Evolutionary conservation across 2,329 filamentous ascomycete species (phyloP), one percentile per base, ranked within the genome.

Genomic region (Epicoccum sorghinum): DNA sequence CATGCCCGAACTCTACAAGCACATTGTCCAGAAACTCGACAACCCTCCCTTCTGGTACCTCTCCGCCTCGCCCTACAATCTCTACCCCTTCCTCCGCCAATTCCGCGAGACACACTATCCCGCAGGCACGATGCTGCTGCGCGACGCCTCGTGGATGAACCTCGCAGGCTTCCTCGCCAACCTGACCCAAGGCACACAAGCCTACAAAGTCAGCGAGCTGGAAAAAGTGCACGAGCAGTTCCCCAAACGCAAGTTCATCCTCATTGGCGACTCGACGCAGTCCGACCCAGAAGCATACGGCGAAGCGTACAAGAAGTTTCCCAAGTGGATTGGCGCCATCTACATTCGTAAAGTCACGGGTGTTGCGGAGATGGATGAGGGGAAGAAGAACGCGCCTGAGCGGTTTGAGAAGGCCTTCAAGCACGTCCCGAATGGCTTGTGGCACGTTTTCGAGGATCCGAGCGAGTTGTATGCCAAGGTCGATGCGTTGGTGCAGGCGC

Each of bases 11-110:
- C 82, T 97, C 0, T 97, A 96, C 77, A 76, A 79, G 22, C 81
- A 87, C 50, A 80, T 96, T 9, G 79, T 87, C 39, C 70, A 71
- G 12, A 73, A 77, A 36, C 77, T 86, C 7, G 55, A 82, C 7
- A 80, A 82, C 7, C 88, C 91, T 1, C 84, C 91, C 0, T 96
- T 90, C 83, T 96, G 96, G 79, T 98, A 98, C 75, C 83, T 98
- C 41, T 96, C 91, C 0, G 93, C 93, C 0, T 96, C 92, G 0
- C 93, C 93, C 0, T 97, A 97, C 79, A 96, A 96, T 65, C 83
- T 98, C 8, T 97, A 97, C 69, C 89, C 90, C 0, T 95, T 97
- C 75, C 82, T 98, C 23, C 87, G 83, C 51, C 74, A 81, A 0
- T 98, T 98, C 76, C 82, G 91, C 32, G 78, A 87, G 48, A 71